phyloP scores from a whole-genome alignment of 352 stramenopile species.

The Globisporangium apiculatum region DNA sequence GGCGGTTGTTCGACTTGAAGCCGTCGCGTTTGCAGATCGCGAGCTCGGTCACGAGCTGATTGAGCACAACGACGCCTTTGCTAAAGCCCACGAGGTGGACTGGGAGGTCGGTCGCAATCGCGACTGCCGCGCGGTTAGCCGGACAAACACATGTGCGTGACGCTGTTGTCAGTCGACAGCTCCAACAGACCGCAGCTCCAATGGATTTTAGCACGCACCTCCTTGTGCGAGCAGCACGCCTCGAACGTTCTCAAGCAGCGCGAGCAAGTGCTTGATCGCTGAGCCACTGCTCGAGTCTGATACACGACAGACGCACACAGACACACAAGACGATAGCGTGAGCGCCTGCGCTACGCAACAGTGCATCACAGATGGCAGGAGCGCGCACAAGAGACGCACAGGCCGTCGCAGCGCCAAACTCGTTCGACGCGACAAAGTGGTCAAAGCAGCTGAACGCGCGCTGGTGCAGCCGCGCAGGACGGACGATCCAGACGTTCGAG shows the following conservation, averaged over 20 bases:
- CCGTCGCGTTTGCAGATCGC: conserved; percentile 19
- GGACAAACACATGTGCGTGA: background rate
- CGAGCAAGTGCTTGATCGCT: conserved; percentile 31
- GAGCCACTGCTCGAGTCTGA: conserved; percentile 26
- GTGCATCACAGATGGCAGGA: background rate
- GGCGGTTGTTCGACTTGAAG: conserved; percentile 13
- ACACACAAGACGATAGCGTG: background rate
- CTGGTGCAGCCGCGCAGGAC: conserved; percentile 31
- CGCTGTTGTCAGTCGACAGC: background rate
- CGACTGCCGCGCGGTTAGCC: conserved; percentile 14
- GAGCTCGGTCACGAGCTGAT: conserved; percentile 63
- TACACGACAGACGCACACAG: background rate
- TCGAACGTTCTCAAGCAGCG: conserved; percentile 30
- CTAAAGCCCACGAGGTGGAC: conserved; percentile 66
- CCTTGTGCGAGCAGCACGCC: conserved; percentile 6
- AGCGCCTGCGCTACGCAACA: background rate
- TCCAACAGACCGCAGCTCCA: no score
- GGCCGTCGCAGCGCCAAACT: conserved; percentile 36
- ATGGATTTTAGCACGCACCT: background rate
- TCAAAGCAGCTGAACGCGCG: conserved; percentile 55
- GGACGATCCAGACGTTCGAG: conserved; percentile 56
- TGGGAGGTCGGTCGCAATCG: conserved; percentile 35
- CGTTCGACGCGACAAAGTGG: conserved; percentile 51
- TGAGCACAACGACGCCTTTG: conserved; percentile 59
- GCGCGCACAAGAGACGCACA: conserved; percentile 19